Percentiles rank a stretch among this genome's conserved stretches.
These are phyloP conservation scores for Aspergillus nomiae DNA, from an alignment of 2,329 filamentous ascomycete genomes.

Conservation along the genomic window DNA sequence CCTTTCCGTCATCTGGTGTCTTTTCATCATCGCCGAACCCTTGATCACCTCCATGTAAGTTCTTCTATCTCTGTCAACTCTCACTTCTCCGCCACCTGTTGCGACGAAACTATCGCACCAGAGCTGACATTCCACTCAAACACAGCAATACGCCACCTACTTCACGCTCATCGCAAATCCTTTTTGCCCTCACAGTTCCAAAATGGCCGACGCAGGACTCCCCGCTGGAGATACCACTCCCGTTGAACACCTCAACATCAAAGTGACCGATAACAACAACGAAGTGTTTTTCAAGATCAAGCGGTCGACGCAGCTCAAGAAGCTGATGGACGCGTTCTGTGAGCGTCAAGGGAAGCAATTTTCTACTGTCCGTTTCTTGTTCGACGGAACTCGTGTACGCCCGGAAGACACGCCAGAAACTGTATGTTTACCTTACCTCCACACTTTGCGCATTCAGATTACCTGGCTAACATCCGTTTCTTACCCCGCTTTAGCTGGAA, in stretches of 20 bases:
- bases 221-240: slow-evolving; percentile 34
- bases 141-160: slow-evolving; percentile 2
- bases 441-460: neutral
- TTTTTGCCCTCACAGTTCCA: slow-evolving; percentile 35
- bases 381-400: slow-evolving; percentile 92
- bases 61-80: neutral
- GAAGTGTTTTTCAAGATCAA: slow-evolving; percentile 99
- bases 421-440: slow-evolving; percentile 57
- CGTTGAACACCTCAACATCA: slow-evolving; percentile 94
- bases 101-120: slow-evolving; percentile 2
- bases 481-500: slow-evolving; percentile 67
- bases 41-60: neutral
- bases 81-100: neutral
- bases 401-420: slow-evolving; percentile 86
- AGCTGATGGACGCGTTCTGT: slow-evolving; percentile 98
- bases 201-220: slow-evolving; percentile 40
- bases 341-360: slow-evolving; percentile 89
- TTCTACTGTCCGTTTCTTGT: slow-evolving; percentile 86
- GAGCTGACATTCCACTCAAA: neutral
- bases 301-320: slow-evolving; percentile 90
- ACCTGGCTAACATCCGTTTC: neutral
- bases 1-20: slow-evolving; percentile 2
- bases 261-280: slow-evolving; percentile 99
- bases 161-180: neutral
- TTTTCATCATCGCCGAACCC: neutral